Conservation (phyloP, 345 rosid species). For the Erodium maritimum region DNA sequence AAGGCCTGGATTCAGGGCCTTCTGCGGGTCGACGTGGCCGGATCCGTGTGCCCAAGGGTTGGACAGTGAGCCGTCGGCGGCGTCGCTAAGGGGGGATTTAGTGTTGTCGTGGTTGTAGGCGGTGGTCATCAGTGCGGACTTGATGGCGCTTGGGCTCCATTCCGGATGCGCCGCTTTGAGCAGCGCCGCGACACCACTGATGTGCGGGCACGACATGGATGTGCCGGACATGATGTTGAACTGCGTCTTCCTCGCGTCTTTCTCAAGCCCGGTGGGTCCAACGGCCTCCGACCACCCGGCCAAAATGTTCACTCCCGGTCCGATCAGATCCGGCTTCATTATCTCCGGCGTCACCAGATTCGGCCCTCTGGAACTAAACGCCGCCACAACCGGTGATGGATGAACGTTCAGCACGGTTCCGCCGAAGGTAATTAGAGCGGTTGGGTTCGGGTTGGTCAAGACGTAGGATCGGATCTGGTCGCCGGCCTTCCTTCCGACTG, state of each 20-base stretch:
- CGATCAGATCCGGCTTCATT: constrained; percentile 82
- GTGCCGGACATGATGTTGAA: constrained; percentile 84
- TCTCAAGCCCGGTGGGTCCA: constrained; percentile 65
- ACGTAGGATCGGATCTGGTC: constrained; percentile 44
- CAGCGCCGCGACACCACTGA: constrained; percentile 79
- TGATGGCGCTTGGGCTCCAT: constrained; percentile 86
- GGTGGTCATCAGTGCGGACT: constrained; percentile 79
- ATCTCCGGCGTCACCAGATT: constrained; percentile 60
- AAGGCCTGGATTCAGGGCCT: constrained; percentile 74
- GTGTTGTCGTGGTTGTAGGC: constrained; percentile 67
- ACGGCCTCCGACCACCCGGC: constrained; percentile 75
- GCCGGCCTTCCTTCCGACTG: constrained; percentile 59
- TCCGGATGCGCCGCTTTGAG: constrained; percentile 74
- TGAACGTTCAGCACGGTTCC: constrained; percentile 55
- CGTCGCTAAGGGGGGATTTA: constrained; percentile 49
- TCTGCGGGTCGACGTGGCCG: constrained; percentile 73
- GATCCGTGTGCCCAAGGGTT: constrained; percentile 68
- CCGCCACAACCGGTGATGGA: constrained; percentile 87
- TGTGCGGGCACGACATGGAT: constrained; percentile 85
- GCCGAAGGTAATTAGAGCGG: constrained; percentile 37
- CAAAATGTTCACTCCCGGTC: constrained; percentile 76
- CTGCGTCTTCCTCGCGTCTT: constrained; percentile 42
- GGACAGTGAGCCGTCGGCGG: constrained; percentile 41
- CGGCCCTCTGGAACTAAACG: constrained; percentile 86
- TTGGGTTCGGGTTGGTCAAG: constrained; percentile 32